phyloP scores from a whole-genome alignment of 441 rosid genomes.

The Pelargonium myrrhifolium region DNA sequence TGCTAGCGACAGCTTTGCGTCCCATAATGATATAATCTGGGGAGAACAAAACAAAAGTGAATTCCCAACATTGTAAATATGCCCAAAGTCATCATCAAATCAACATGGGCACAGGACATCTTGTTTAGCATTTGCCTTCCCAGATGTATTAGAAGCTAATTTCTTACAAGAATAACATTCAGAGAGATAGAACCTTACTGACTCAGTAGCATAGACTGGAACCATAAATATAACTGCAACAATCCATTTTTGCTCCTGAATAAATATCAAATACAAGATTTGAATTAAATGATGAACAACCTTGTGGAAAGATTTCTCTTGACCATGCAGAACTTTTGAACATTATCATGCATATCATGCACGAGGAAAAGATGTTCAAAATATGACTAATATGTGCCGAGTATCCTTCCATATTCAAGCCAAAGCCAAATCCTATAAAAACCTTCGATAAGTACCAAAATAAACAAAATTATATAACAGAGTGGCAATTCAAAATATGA shows the following conservation, averaged over 20 bases:
- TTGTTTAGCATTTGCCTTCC: not conserved
- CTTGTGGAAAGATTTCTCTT: not conserved
- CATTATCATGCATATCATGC: slow-evolving; percentile 6
- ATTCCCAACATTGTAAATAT: not conserved
- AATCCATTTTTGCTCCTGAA: slow-evolving; percentile 88
- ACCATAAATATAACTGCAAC: slow-evolving; percentile 76
- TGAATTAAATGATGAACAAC: not conserved
- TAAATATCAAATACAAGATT: slow-evolving; percentile 1
- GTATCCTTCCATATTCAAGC: not conserved
- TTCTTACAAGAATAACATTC: not conserved
- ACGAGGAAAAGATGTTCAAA: not conserved
- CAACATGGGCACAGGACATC: not conserved
- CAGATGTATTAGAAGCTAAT: not conserved
- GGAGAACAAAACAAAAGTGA: slow-evolving; percentile 2
- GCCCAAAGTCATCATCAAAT: not conserved
- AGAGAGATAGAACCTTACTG: slow-evolving; percentile 42
- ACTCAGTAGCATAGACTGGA: slow-evolving; percentile 78
- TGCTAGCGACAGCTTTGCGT: slow-evolving; percentile 48
- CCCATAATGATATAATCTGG: slow-evolving; percentile 62
- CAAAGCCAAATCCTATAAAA: not conserved
- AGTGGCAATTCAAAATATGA: not conserved
- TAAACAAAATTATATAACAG: not conserved
- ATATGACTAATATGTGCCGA: too few species aligned
- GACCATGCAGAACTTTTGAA: not conserved
- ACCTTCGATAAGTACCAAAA: not conserved